Conservation (phyloP, 768 basidiomycete genomes). For the Xerocomus brunneocitrinus region DNA sequence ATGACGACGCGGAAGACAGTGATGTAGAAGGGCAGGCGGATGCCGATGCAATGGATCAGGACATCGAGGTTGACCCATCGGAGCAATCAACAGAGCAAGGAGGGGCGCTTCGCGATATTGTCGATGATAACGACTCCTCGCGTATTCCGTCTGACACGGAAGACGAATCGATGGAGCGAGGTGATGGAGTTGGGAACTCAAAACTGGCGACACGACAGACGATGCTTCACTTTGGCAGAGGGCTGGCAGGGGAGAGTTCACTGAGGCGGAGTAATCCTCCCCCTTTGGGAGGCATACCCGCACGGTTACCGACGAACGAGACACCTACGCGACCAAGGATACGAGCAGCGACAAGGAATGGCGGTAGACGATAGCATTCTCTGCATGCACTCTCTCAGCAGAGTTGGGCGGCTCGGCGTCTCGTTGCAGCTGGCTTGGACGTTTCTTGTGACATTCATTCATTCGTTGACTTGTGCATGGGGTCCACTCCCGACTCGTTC, state of each 20-base stretch:
- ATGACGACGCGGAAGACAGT: conserved; percentile 51
- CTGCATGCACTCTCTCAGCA: not conserved
- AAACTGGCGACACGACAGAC: conserved; percentile 26
- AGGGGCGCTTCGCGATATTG: conserved; percentile 24
- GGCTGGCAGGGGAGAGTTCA: conserved; percentile 20
- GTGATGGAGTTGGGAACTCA: conserved; percentile 25
- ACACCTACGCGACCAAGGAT: conserved; percentile 61
- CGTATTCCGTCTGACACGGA: conserved; percentile 27
- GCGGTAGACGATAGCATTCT: conserved; percentile 41
- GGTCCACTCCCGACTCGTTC: conserved; percentile 9
- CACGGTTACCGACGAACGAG: conserved; percentile 42
- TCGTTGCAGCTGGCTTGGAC: conserved; percentile 2
- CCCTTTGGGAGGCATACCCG: conserved; percentile 31
- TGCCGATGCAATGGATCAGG: conserved; percentile 73
- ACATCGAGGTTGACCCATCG: conserved; percentile 35
- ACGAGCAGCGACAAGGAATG: conserved; percentile 35
- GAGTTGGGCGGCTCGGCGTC: not conserved
- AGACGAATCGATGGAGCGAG: conserved; percentile 31
- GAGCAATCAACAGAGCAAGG: conserved; percentile 28
- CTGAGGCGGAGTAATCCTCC: conserved; percentile 23
- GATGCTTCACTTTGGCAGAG: conserved; percentile 15
- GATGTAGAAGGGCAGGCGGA: conserved; percentile 49
- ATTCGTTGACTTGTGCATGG: conserved; percentile 1
- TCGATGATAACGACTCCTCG: conserved; percentile 23
- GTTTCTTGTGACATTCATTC: conserved; percentile 8